Conservation (phyloP, 441 rosid species). For the Heliophila coronopifolia region DNA sequence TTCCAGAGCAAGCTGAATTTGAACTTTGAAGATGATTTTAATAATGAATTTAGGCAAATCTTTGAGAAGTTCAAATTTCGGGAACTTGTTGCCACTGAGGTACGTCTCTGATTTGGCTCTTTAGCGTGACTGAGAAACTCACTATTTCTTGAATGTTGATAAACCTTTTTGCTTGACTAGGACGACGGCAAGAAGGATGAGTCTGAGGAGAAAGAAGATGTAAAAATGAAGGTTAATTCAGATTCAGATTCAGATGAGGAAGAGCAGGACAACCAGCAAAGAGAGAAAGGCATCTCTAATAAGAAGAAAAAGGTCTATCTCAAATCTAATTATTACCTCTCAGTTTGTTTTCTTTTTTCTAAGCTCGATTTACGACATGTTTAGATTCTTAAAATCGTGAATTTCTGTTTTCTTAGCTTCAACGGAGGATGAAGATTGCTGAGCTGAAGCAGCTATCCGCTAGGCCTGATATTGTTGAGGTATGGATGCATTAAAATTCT, state of each 20-base stretch:
- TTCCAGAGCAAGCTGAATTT: slow-evolving; percentile 76
- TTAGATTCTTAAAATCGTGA: not conserved
- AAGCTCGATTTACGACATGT: not conserved
- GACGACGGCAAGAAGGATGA: slow-evolving; percentile 58
- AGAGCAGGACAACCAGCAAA: slow-evolving; percentile 52
- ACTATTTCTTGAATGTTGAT: not conserved
- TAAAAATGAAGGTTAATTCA: slow-evolving; percentile 59
- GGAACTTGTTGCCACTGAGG: slow-evolving; percentile 54
- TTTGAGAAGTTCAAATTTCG: slow-evolving; percentile 75
- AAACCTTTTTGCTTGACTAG: slow-evolving; percentile 30
- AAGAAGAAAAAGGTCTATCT: slow-evolving; percentile 80
- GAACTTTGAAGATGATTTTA: slow-evolving; percentile 69
- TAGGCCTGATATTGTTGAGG: slow-evolving; percentile 99
- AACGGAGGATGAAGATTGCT: slow-evolving; percentile 92
- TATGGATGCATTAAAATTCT: too few species aligned
- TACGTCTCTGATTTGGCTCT: slow-evolving; percentile 15
- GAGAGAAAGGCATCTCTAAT: slow-evolving; percentile 80
- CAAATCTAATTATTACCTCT: not conserved
- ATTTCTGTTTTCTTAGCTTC: slow-evolving; percentile 44
- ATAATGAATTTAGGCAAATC: slow-evolving; percentile 71
- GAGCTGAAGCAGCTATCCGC: slow-evolving; percentile 84
- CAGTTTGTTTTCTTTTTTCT: not conserved
- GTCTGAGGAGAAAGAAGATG: slow-evolving; percentile 50
- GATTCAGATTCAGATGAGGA: slow-evolving; percentile 81
- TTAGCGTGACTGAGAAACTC: not conserved